A percentile compares a stretch with the other conserved stretches of the same genome.
These are phyloP conservation scores for Tremella mesenterica DNA, from an alignment of 768 basidiomycete species.

Conservation along the genomic window DNA sequence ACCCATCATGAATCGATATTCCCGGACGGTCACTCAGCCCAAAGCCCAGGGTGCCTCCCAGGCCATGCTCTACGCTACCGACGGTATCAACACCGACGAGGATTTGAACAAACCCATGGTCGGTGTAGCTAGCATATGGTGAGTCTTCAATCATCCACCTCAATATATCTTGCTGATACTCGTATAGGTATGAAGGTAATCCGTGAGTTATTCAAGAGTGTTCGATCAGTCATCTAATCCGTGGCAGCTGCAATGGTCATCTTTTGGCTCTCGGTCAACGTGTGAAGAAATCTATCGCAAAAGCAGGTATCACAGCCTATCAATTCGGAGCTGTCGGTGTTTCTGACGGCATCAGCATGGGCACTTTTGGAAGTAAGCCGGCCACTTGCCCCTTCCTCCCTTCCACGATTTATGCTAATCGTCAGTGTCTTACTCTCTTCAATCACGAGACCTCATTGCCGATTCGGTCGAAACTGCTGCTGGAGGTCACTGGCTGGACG, in stretches of 20 bases:
- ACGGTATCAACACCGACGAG: constrained; percentile 65
- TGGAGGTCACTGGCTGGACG: constrained; percentile 95
- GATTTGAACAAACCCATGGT: constrained; percentile 97
- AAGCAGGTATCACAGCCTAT: constrained; percentile 72
- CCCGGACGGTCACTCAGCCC: constrained; percentile 72
- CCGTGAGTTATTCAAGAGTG: no score
- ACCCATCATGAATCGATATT: constrained; percentile 54
- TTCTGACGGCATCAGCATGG: constrained; percentile 98
- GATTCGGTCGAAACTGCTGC: constrained; percentile 94
- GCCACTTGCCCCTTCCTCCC: no score
- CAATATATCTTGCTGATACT: not conserved
- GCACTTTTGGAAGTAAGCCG: constrained; percentile 82
- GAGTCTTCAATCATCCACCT: constrained; percentile 34
- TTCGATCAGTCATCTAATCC: no score
- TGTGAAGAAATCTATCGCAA: constrained; percentile 68
- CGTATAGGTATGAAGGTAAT: constrained; percentile 91
- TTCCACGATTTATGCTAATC: constrained; percentile 2
- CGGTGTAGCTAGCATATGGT: constrained; percentile 95
- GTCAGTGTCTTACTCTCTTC: constrained; percentile 59
- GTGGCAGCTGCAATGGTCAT: constrained; percentile 93
- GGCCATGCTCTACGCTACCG: constrained; percentile 99
- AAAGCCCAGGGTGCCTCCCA: constrained; percentile 91
- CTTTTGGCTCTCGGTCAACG: constrained; percentile 78
- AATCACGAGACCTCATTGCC: constrained; percentile 93
- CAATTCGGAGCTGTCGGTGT: constrained; percentile 97